These are phyloP conservation scores for Marsdenia floribunda DNA, from an alignment of 257 asterid species.

Conservation along the genomic window DNA sequence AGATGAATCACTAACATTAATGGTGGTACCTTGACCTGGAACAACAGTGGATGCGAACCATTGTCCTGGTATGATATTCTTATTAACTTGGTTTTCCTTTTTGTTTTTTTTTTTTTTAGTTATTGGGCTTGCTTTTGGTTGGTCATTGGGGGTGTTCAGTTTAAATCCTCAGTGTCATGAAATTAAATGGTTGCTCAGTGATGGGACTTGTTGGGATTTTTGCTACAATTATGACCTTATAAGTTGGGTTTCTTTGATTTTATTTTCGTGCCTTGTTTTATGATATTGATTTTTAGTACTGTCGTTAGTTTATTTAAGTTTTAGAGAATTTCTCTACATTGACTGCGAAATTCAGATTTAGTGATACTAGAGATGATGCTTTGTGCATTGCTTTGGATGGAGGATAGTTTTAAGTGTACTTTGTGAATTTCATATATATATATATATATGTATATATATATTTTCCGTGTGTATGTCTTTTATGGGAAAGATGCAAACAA, in stretches of 20 bases:
- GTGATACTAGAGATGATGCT: neutral
- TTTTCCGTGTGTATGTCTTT: neutral
- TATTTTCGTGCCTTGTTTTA: neutral
- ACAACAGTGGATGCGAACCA: slow-evolving; percentile 62
- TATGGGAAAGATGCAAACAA: neutral
- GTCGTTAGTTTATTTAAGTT: neutral
- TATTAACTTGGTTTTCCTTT: neutral
- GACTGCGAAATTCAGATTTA: neutral
- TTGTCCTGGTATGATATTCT: slow-evolving; percentile 49
- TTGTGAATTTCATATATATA: neutral
- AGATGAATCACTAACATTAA: slow-evolving; percentile 47
- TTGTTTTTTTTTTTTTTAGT: too few relatives aligned
- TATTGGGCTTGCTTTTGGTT: neutral
- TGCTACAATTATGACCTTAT: neutral
- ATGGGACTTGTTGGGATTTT: neutral
- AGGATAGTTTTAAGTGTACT: neutral
- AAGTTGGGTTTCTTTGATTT: neutral
- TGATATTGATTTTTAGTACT: neutral
- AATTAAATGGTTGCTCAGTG: neutral
- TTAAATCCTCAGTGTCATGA: slow-evolving; percentile 18
- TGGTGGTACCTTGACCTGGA: slow-evolving; percentile 71
- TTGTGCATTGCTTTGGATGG: neutral
- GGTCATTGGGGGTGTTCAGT: slow-evolving; percentile 30
- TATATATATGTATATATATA: neutral
- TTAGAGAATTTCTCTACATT: neutral